Base-by-base conservation (phyloP, 352 stramenopile genomes). In the Phytophthora aleatoria region DNA sequence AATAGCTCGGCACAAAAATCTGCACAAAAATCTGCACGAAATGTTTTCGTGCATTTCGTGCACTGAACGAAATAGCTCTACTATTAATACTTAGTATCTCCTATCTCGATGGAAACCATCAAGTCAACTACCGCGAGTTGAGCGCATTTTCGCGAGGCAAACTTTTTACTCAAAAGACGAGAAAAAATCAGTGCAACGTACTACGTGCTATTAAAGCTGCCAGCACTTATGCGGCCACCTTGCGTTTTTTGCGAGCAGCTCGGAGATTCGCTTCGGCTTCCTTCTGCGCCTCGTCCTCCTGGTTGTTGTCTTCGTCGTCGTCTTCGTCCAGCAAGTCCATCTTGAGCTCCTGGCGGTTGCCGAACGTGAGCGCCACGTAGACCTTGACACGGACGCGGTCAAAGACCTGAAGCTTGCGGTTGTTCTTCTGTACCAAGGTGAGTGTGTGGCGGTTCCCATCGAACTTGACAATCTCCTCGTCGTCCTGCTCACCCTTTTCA, bases 311-410 rank as follows among this genome's bases (percentile, higher is more conserved):
- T 38, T 62, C 61, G 9, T 74, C 66, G 20, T 79, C 70, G 20
- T 71, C 66, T 43, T 88, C 76, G 10, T 68, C 57, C 26, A 91
- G 61, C 36, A 94, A 74, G 45, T 94, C 85, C 63, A 94, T 92
- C 74, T 92, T 92, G 35, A 94, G 78, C 54, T 92, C 83, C 62
- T 94, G 86, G 28, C 86, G 86, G 61, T 90, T 94, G 65, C 84
- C 84, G 50, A 90, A 92, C 8, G 79, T 91, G 39, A 79, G 70
- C 20, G 79, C 78, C 20, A 94, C 86, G 61, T 87, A 93, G 5
- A 94, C 86, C 57, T 92, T 91, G 56, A 92, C 84, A 45, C 71
- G 81, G 48, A 92, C 76, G 20, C 83, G 83, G 42, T 94, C 81
- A 51, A 94, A 94, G n/a, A 94, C 86, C 60, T 90, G 81, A 33